Percentiles rank a stretch among this genome's conserved stretches.
Evolutionary conservation across 2,329 filamentous ascomycete species (phyloP).

Genomic region (Lecanosticta acicola): DNA sequence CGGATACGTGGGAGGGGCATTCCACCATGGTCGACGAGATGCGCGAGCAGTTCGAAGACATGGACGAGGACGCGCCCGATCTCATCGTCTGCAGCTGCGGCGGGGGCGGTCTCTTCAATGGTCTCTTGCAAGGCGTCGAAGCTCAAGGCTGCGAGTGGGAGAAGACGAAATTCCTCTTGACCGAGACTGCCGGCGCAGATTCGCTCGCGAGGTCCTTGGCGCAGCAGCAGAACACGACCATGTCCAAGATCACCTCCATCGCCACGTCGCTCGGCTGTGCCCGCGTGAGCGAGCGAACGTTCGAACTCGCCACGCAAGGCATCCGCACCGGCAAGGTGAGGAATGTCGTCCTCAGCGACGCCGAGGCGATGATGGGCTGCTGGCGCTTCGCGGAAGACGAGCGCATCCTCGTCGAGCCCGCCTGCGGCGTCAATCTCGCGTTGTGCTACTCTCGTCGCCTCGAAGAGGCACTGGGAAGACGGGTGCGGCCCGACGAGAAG

Average conservation of each 20-base stretch:
- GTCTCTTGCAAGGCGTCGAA: constrained; percentile 67
- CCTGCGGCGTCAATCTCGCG: constrained; percentile 79
- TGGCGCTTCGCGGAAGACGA: constrained; percentile 78
- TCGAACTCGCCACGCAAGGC: constrained; percentile 53
- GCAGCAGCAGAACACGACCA: constrained; percentile 49
- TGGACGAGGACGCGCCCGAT: constrained; percentile 49
- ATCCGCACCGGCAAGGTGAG: constrained; percentile 45
- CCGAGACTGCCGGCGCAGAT: constrained; percentile 72
- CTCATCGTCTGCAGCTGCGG: constrained; percentile 75
- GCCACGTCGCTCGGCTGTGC: constrained; percentile 69
- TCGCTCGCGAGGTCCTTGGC: constrained; percentile 58
- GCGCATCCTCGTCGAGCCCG: constrained; percentile 71
- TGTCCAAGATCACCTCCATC: constrained; percentile 67
- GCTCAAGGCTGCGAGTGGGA: constrained; percentile 32
- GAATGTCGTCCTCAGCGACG: constrained; percentile 63
- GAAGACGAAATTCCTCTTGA: constrained; percentile 56
- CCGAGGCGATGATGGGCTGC: constrained; percentile 72
- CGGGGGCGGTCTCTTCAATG: constrained; percentile 73
- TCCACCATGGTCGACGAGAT: constrained; percentile 54
- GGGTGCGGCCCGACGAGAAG: constrained; percentile 59
- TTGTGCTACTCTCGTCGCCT: constrained; percentile 60
- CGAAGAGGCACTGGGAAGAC: constrained; percentile 52
- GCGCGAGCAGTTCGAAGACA: constrained; percentile 34
- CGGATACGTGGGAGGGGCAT: constrained; percentile 62
- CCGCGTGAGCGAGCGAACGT: constrained; percentile 61